Base-by-base conservation (phyloP, 768 basidiomycete genomes). In the Xerocomus potaroensis region DNA sequence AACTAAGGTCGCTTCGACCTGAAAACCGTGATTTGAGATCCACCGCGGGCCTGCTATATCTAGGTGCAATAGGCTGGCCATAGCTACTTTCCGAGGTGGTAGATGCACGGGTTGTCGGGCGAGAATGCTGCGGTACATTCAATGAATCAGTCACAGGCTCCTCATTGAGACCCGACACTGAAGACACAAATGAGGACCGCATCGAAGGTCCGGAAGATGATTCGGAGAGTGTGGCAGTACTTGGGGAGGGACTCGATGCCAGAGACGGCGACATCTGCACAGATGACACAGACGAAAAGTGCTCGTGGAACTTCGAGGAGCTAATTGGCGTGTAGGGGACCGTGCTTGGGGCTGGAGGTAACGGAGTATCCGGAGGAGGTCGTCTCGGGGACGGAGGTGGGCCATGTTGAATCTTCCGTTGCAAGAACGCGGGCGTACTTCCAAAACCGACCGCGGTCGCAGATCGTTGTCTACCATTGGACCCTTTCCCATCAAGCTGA, bases 261-360 rank as follows among this genome's bases (percentile, higher is more conserved):
- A 51, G 42, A 8, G 48, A 43, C 6, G 55, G 49, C 18, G 61
- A 55, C 15, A 43, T 18, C 1, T 62, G 52, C 23, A 57, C 41
- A 2, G 57, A 63, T 3, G 64, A 64, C 5, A 64, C 48, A 1
- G 64, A 65, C 16, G 64, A 61, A 35, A 65, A 48, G 31, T 68
- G 66, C 18, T 65, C 66, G 32, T 66, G 64, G 54, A 67, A 65
- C 39, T 67, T 65, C 5, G 64, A 66, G 26, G 49, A 38, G 5
- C 24, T 39, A 3, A 56, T 22, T 2, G 56, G 54, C 5, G 56
- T 57, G 8, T 51, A 51, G 26, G 50, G 37, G 3, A 35, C 48
- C 6, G 37, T 22, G 35, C 26, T 43, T 8, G 43, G 37, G 1
- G 19, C 26, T 16, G 27, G 59, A 26, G 66, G 64, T n/a, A 67